A percentile compares a stretch with the other conserved stretches of the same genome.
Conservation (phyloP, 1,139 yeast species). For the Eremothecium gossypii region DNA sequence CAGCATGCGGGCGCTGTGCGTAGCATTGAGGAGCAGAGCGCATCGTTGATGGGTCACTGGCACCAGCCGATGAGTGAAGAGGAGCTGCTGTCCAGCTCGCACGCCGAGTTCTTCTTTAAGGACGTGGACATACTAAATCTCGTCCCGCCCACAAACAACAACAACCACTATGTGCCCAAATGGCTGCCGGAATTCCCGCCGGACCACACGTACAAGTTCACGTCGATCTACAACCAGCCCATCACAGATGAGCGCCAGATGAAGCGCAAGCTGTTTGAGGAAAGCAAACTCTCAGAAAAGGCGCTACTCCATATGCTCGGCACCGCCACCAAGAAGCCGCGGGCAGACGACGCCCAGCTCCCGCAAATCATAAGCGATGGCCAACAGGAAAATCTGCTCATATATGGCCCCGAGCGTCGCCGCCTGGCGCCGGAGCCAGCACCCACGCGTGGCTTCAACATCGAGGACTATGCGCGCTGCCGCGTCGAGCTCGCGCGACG, state of each 20-base stretch:
- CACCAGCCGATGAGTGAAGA: constrained; percentile 9
- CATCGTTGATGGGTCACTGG: constrained; percentile 8
- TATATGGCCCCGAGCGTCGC: constrained; percentile 9
- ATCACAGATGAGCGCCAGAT: constrained; percentile 66
- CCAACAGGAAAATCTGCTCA: constrained; percentile 15
- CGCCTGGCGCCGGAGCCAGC: constrained; percentile 2
- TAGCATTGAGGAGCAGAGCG: constrained; percentile 9
- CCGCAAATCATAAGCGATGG: constrained; percentile 15
- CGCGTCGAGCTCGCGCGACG: constrained; percentile 32
- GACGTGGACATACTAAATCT: constrained; percentile 43
- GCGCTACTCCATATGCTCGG: constrained; percentile 54
- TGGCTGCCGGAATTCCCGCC: constrained; percentile 89
- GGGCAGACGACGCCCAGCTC: constrained; percentile 12
- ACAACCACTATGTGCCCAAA: constrained; percentile 51
- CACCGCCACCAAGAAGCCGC: constrained; percentile 16
- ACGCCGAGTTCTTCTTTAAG: constrained; percentile 34
- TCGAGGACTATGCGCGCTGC: constrained; percentile 45
- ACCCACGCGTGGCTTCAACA: constrained; percentile 37
- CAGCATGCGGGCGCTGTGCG: constrained; percentile 14
- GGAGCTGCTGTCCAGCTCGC: constrained; percentile 12
- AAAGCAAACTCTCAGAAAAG: constrained; percentile 68
- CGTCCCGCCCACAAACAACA: constrained; percentile 44
- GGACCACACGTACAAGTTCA: constrained; percentile 76
- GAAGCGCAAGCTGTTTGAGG: constrained; percentile 63
- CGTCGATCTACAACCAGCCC: constrained; percentile 56